Conservation (phyloP, 179 eudicot species). For the Spinacia oleracea region DNA sequence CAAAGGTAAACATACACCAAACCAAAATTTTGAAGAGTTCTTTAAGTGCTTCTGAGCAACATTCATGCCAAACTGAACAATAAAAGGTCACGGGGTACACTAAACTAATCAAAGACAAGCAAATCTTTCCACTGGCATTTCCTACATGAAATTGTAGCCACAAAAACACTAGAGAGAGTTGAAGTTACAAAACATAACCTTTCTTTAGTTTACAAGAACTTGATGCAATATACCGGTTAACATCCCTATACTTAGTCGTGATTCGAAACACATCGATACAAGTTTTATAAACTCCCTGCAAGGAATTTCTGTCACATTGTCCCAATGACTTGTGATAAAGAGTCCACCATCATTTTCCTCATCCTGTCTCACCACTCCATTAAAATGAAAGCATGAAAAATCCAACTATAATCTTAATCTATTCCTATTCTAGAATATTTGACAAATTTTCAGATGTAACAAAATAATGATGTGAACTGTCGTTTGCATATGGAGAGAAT, state of each 20-base stretch:
- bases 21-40: neutral
- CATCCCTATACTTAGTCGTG: too few species aligned
- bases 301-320: neutral
- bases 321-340: neutral
- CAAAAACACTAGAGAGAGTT: neutral
- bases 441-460: neutral
- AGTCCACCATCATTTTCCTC: neutral
- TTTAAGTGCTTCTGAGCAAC: neutral
- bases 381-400: neutral
- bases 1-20: neutral
- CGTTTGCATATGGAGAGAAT: neutral
- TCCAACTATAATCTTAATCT: neutral
- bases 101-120: neutral
- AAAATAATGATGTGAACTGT: neutral
- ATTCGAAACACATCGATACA: neutral
- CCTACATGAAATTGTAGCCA: constrained; percentile 6
- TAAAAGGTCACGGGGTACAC: neutral
- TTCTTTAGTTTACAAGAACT: too few species aligned
- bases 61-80: neutral
- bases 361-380: neutral
- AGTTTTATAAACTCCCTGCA: neutral
- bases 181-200: too few species aligned
- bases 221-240: too few species aligned
- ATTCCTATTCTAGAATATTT: neutral
- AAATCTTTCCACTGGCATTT: neutral